Evolutionary conservation across 2,329 filamentous ascomycete genomes (phyloP), one percentile per base, ranked within the genome.

Genomic region (Aspergillus awamori): DNA sequence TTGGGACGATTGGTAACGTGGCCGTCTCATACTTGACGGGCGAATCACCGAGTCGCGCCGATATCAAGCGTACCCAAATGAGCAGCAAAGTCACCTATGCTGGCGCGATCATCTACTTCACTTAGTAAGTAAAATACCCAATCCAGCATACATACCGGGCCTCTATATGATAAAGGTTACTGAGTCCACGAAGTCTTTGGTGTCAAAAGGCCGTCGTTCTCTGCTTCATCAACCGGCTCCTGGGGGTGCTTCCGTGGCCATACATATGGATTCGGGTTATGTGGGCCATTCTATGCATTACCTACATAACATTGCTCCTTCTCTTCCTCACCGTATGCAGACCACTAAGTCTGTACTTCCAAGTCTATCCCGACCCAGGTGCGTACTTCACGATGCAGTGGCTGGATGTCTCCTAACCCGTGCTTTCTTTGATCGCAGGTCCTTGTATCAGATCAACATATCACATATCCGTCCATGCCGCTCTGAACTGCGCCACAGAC

Each of bases 121-220:
- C 56, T 2, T 65, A 63, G 60, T 65, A 47, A 7, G 60, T 55
- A 11, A 0, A 4, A 3, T 10, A 10, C 8, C 13, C 1, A 10
- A 30, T 10, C 28, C 10, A 0, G 10, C 28, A 10, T 0, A 30
- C 3, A 30, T 30, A 10, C 1, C 8, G 4, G 24, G 4, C 15
- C 28, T 1, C 28, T 2, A 13, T 6, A 10, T 24, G 3, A 1
- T 15, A 7, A 0, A n/a, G 8, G 3, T n/a, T 60, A 28, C 47
- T 30, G 8, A 54, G 45, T 30, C 7, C 6, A 2, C 11, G 13
- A n/a, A 65, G 63, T 48, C 41, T 63, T 20, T 65, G 63, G 63
- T 45, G 56, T 4, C 63, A 65, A 33, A 65, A 65, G 36, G 30
- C 41, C 2, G 30, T 63, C 8, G 61, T 63, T 17, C 43, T 65